Evolutionary conservation across 306 rosid species (phyloP), one percentile per base, ranked within the genome.

Genomic region (Pterocarpus macrocarpus): DNA sequence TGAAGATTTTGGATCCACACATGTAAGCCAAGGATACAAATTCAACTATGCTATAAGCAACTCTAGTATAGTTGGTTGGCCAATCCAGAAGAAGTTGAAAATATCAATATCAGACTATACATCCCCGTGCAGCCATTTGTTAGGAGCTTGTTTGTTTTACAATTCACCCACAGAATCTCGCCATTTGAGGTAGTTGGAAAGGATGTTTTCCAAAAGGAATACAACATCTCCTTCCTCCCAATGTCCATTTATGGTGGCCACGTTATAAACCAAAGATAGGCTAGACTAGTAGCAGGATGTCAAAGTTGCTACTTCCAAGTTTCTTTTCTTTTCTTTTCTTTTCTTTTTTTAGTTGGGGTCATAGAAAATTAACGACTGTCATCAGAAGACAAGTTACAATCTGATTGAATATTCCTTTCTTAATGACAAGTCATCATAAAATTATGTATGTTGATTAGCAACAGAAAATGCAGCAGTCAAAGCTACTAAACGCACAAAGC

Each of bases 371-470:
- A 69, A 57, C 39, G 7, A 43, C 6, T 43, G 5, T 38, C 49
- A 41, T 67, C 76, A 67, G 28, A 69, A 57, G 69, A 44, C 1
- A 69, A 10, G n/a, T 56, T 35, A 69, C 36, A 34, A 57, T 38
- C 14, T 62, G 67, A 47, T 62, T 61, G 45, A 13, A 28, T 47
- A 64, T 47, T 33, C 64, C 53, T 80, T 49, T 15, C 44, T 44
- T 68, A 57, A 69, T 57, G 61, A 61, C 30, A 71, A 61, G 8
- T 79, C 17, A 70, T 59, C 83, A 59, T 36, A 45, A 35, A 79
- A 16, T 17, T 33, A 35, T 47, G 64, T 22, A 69, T 12, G 28
- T 59, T 59, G 47, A 38, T 36, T 71, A 50, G 56, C 45, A 80
- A 36, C 22, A 65, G 43, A 63, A 80, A 71, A 50, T 38, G 49